Conservation (phyloP, 768 basidiomycete genomes). For the Pilatotrama ljubarskyi region DNA sequence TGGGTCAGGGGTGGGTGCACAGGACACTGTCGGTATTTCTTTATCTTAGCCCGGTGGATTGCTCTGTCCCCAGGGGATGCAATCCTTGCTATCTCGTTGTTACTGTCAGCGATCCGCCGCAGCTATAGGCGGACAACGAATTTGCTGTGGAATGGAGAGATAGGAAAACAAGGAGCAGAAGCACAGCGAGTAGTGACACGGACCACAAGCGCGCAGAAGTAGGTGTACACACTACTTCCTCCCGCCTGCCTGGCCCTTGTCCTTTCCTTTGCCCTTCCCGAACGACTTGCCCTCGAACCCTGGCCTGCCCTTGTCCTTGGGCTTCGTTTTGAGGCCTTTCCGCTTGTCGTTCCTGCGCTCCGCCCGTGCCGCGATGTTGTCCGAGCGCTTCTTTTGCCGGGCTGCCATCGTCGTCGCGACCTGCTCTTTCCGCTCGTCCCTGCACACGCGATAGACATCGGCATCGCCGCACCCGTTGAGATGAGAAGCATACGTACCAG, state of each 20-base stretch:
- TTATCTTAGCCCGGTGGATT: too few relatives aligned
- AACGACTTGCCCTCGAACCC: conserved; percentile 88
- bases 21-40: too few relatives aligned
- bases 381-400: conserved; percentile 85
- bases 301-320: conserved; percentile 65
- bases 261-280: conserved; percentile 46
- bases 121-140: too few relatives aligned
- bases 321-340: conserved; percentile 52
- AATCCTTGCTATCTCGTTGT: too few relatives aligned
- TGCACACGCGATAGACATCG: conserved; percentile 32
- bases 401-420: conserved; percentile 74
- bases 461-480: neutral
- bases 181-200: neutral
- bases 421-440: conserved; percentile 87
- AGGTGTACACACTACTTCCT: neutral
- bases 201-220: neutral
- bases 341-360: conserved; percentile 69
- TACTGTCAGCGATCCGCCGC: too few relatives aligned
- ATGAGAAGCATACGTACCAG: conserved; percentile 58
- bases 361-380: conserved; percentile 86
- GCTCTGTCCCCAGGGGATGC: too few relatives aligned
- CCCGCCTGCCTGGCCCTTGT: conserved; percentile 18
- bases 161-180: neutral
- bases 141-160: neutral
- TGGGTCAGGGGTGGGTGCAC: too few relatives aligned